These are phyloP conservation scores for Casuarina glauca DNA, from an alignment of 306 rosid species.

Conservation along the genomic window DNA sequence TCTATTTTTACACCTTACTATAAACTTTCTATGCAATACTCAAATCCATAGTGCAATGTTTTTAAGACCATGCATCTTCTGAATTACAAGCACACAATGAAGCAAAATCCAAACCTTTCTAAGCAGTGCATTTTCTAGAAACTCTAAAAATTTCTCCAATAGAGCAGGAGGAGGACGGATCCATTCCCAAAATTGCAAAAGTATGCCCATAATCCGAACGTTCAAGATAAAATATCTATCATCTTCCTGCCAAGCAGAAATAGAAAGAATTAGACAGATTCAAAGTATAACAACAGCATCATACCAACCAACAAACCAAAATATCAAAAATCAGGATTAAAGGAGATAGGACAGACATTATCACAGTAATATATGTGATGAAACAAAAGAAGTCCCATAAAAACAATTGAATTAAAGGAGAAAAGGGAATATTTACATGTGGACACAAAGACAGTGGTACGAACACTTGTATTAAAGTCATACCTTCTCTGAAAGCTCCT, in stretches of 20 bases:
- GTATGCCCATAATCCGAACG: constrained; percentile 57
- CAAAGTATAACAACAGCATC: constrained; percentile 9
- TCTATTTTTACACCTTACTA: not conserved
- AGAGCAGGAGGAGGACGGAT: constrained; percentile 45
- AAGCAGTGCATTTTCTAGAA: constrained; percentile 67
- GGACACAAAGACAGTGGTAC: constrained; percentile 2
- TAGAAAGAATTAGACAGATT: constrained; percentile 16
- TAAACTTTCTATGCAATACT: not conserved
- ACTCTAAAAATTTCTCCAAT: constrained; percentile 63
- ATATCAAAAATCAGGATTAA: not conserved
- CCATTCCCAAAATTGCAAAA: constrained; percentile 66
- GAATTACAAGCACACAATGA: constrained; percentile 8
- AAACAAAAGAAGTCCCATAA: constrained; percentile 15
- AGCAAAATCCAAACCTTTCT: constrained; percentile 62
- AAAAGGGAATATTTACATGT: not conserved
- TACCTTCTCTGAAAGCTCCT: constrained; percentile 64
- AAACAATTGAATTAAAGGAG: constrained; percentile 9
- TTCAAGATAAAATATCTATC: constrained; percentile 64
- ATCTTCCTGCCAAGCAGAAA: constrained; percentile 54
- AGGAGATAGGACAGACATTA: not conserved
- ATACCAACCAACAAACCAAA: not conserved
- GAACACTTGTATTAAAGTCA: not conserved
- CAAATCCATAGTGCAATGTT: not conserved
- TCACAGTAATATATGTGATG: constrained; percentile 17
- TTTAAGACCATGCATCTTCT: not conserved